Evolutionary conservation across 768 basidiomycete genomes (phyloP), one percentile per base, ranked within the genome.

Genomic region (Tubosaeta brunneosetosa): DNA sequence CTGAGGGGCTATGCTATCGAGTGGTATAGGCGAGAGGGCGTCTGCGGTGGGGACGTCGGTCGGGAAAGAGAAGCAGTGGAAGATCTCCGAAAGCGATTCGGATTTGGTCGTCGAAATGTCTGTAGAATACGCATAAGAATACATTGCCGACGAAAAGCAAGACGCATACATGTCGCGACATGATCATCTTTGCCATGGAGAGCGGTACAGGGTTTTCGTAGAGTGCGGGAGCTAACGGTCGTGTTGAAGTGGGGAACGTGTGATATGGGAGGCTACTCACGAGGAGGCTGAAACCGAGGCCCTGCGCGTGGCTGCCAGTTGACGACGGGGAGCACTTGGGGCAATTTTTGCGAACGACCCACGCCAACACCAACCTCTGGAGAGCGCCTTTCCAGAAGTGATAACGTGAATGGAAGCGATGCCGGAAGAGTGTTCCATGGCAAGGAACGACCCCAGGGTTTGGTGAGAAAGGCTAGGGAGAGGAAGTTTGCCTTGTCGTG

Each of bases 111-210:
- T 45, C 70, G 67, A 17, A 71, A 72, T 7, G 70, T 71, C 70
- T 71, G 48, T n/a, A 14, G 13, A 8, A 38, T 1, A 17, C 6
- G 31, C 32, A 34, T 59, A 33, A 59, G 57, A 14, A 9, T 3
- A 19, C 16, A 22, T 25, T 36, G 52, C 36, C 38, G 38, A 8
- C 41, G 44, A 26, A 50, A 49, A 36, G 17, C 25, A 25, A 10
- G 31, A 9, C 26, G 61, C 76, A 42, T 60, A 78, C 76, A 66
- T 78, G 76, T 62, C 76, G 74, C 27, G 76, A 77, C 77, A 78
- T 78, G 56, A 78, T 78, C 53, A 78, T 72, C 61, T 78, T 78
- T 32, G 76, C 76, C 76, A 78, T 78, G 8, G 77, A 78, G 38
- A 74, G 57, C 43, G 76, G 76, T 34, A 70, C 66, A 47, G 72